Percentiles rank a stretch among this genome's conserved stretches.
Conservation (phyloP, 306 rosid species). For the Clitoria ternatea region DNA sequence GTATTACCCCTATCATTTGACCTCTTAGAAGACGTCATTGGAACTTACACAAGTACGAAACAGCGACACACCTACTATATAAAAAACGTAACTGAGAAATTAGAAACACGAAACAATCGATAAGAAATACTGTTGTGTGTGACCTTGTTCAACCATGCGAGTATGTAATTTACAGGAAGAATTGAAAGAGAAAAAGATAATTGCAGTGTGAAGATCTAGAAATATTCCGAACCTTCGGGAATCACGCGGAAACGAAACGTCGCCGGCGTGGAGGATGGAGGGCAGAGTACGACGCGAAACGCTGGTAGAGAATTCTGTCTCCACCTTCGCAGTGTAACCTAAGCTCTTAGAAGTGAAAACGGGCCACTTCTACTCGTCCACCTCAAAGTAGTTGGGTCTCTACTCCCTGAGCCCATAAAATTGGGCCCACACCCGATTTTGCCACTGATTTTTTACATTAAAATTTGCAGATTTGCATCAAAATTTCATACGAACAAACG, state of each 20-base stretch:
- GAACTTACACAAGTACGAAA: slow-evolving; percentile 42
- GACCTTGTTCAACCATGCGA: background rate
- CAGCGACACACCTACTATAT: slow-evolving; percentile 14
- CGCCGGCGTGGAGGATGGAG: slow-evolving; percentile 10
- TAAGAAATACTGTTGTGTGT: background rate
- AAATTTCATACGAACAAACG: too few species aligned
- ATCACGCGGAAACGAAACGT: background rate
- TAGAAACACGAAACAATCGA: too few species aligned
- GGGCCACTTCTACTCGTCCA: background rate
- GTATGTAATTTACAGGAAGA: background rate
- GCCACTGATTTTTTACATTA: too few species aligned
- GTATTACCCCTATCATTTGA: slow-evolving; percentile 36
- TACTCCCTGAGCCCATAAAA: too few species aligned
- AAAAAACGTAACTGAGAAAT: too few species aligned
- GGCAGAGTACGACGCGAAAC: slow-evolving; percentile 1
- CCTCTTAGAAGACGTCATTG: slow-evolving; percentile 75
- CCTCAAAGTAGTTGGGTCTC: background rate
- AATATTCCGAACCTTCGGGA: background rate
- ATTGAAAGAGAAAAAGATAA: background rate
- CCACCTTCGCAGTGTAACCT: slow-evolving; percentile 16
- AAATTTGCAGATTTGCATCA: too few species aligned
- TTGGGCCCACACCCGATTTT: background rate
- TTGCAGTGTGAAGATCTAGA: background rate
- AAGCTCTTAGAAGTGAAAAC: background rate
- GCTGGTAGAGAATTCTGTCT: background rate